Evolutionary conservation across 2,329 filamentous ascomycete genomes (phyloP).

Genomic region (Ophioceras dolichostomum): DNA sequence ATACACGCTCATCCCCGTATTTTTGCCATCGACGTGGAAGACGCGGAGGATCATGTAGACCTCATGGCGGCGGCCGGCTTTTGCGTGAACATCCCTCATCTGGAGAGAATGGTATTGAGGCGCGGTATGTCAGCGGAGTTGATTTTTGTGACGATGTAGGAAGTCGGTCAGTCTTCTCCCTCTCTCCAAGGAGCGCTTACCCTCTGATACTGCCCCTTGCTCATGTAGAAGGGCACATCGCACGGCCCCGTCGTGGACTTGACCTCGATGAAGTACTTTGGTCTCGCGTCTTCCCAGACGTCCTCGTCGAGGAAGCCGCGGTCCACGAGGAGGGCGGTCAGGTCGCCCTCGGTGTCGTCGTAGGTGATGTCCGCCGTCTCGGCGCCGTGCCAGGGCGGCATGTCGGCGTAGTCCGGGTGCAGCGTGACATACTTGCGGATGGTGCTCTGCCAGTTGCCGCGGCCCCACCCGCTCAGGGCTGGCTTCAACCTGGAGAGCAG

Average conservation of each 20-base stretch:
- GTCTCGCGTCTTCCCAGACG: slow-evolving; percentile 15
- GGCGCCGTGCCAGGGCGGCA: slow-evolving; percentile 23
- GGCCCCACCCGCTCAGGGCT: slow-evolving; percentile 19
- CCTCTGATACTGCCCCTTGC: slow-evolving; percentile 26
- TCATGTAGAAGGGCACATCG: slow-evolving; percentile 32
- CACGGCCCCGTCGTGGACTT: slow-evolving; percentile 29
- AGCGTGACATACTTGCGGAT: slow-evolving; percentile 26
- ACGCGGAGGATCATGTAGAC: slow-evolving; percentile 30
- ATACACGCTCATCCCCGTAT: slow-evolving; percentile 21
- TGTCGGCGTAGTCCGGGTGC: slow-evolving; percentile 25
- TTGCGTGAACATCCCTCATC: background rate
- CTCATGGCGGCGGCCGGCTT: background rate
- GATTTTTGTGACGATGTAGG: too few relatives aligned
- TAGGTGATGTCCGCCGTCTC: slow-evolving; percentile 38
- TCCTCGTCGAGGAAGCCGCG: slow-evolving; percentile 17
- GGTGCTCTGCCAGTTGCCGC: slow-evolving; percentile 33
- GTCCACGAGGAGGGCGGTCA: slow-evolving; percentile 22
- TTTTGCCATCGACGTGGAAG: slow-evolving; percentile 18
- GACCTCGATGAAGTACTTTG: slow-evolving; percentile 36
- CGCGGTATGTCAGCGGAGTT: too few relatives aligned
- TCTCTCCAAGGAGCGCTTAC: too few relatives aligned
- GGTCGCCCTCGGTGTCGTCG: slow-evolving; percentile 16
- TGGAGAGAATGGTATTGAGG: background rate
- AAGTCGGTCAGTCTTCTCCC: too few relatives aligned
- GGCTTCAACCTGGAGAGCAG: slow-evolving; percentile 17